Evolutionary conservation across 805 yeast genomes (phyloP).

Genomic region (Nakazawaea holstii): DNA sequence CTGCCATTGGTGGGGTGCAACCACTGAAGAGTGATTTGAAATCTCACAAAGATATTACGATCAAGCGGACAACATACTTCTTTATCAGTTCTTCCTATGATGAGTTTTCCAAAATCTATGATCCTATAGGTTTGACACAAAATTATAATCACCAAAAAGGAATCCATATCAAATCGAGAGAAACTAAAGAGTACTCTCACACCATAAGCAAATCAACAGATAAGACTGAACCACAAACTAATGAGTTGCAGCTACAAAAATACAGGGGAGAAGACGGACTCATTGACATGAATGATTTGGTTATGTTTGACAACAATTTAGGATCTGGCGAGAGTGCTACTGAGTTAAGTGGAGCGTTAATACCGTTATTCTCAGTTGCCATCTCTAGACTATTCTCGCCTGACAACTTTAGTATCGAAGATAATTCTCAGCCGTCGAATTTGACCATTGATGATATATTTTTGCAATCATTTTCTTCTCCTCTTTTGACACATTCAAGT

Average conservation of each 20-base stretch:
- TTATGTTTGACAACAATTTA: neutral
- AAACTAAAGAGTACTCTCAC: too few species aligned
- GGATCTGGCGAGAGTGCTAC: too few species aligned
- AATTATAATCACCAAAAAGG: neutral
- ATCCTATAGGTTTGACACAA: neutral
- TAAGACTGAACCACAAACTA: too few species aligned
- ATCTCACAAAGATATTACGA: slow-evolving; percentile 6
- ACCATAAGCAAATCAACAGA: too few species aligned
- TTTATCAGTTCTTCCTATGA: slow-evolving; percentile 17
- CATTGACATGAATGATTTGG: neutral
- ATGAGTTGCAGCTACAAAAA: too few species aligned
- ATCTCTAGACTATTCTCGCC: slow-evolving; percentile 1
- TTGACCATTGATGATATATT: slow-evolving; percentile 11
- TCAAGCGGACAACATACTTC: slow-evolving; percentile 12
- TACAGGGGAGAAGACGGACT: too few species aligned
- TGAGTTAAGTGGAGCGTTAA: neutral
- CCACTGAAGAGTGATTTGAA: slow-evolving; percentile 3
- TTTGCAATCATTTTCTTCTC: slow-evolving; percentile 6
- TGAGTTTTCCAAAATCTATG: slow-evolving; percentile 15
- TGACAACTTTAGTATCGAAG: neutral
- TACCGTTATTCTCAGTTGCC: slow-evolving; percentile 2
- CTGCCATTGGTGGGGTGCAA: neutral
- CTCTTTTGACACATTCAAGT: neutral
- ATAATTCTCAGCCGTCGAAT: neutral
- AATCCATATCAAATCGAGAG: neutral